These are phyloP conservation scores for Neoboletus brunneissimus DNA, from an alignment of 768 basidiomycete genomes.

Conservation along the genomic window DNA sequence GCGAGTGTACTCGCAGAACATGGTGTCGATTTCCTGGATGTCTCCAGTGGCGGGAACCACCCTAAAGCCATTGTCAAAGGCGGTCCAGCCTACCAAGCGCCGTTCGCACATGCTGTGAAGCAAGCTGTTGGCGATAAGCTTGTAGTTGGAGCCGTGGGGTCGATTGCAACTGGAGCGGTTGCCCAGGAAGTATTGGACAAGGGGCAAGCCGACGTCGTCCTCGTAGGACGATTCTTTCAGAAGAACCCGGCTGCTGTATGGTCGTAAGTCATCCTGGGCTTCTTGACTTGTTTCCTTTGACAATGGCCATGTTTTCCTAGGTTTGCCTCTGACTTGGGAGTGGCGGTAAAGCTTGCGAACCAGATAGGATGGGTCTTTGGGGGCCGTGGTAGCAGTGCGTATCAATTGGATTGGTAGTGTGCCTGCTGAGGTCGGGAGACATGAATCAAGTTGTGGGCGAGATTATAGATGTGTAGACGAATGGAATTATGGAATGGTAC, in stretches of 20 bases:
- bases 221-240: conserved; percentile 54
- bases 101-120: conserved; percentile 54
- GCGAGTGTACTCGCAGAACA: conserved; percentile 55
- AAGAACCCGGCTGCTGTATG: conserved; percentile 54
- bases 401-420: conserved; percentile 16
- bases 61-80: conserved; percentile 32
- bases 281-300: background rate
- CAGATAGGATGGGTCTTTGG: conserved; percentile 57
- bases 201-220: conserved; percentile 45
- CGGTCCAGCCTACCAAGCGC: conserved; percentile 49
- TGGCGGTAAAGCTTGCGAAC: conserved; percentile 43
- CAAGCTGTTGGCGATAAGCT: conserved; percentile 41
- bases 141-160: conserved; percentile 29
- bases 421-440: background rate
- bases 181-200: conserved; percentile 44
- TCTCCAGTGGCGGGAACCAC: conserved; percentile 62
- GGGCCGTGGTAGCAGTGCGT: conserved; percentile 31
- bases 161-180: conserved; percentile 37
- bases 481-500: background rate
- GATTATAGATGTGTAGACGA: background rate
- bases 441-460: background rate
- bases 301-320: background rate
- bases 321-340: conserved; percentile 56
- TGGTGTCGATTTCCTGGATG: conserved; percentile 75
- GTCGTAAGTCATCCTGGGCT: conserved; percentile 23